Evolutionary conservation across 2,329 filamentous ascomycete species (phyloP).

Genomic region (Apiospora koreana): DNA sequence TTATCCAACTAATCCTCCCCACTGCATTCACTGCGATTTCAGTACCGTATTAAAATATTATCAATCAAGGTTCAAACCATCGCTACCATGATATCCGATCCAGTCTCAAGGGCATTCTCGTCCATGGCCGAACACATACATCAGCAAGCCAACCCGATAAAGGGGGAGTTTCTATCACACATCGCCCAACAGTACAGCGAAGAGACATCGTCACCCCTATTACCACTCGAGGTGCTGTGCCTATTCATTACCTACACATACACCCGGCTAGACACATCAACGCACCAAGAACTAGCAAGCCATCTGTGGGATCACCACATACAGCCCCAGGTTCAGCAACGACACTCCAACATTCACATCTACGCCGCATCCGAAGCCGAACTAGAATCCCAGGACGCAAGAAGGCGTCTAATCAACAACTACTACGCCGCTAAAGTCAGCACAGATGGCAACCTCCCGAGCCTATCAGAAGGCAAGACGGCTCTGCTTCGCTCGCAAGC

Average conservation of each 20-base stretch:
- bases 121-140: neutral
- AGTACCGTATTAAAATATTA: neutral
- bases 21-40: too few relatives aligned
- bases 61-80: fast-evolving
- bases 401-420: neutral
- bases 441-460: neutral
- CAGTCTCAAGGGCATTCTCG: neutral
- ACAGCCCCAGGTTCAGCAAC: neutral
- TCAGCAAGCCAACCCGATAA: neutral
- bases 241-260: neutral
- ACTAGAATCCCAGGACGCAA: neutral
- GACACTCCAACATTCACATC: neutral
- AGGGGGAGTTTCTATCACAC: neutral
- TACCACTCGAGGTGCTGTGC: neutral
- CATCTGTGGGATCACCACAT: neutral
- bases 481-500: slow-evolving; percentile 10
- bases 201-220: neutral
- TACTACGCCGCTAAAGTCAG: neutral
- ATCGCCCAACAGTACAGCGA: neutral
- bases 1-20: too few relatives aligned
- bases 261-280: neutral
- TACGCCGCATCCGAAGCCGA: neutral
- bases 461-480: neutral
- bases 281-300: neutral
- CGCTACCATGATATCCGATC: neutral